These are phyloP conservation scores for Tubosaeta sp. DNA, from an alignment of 768 basidiomycete species.

Conservation along the genomic window DNA sequence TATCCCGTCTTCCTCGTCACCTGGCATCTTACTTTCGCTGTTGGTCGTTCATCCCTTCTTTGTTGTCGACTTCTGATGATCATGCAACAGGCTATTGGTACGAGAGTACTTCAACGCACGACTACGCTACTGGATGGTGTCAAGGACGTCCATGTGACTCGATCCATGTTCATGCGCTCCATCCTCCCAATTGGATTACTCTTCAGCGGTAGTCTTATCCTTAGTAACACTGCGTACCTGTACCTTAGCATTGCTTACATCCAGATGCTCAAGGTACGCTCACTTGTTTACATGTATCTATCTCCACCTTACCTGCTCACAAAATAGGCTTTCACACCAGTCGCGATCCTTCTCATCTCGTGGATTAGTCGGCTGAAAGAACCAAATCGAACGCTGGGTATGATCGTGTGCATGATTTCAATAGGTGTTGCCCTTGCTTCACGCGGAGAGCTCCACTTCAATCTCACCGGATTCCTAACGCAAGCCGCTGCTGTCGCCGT, in stretches of 20 bases:
- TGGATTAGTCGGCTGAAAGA: slow-evolving; percentile 88
- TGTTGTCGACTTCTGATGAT: background rate
- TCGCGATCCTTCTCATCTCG: slow-evolving; percentile 89
- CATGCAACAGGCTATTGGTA: slow-evolving; percentile 63
- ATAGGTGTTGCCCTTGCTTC: slow-evolving; percentile 86
- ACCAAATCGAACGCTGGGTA: slow-evolving; percentile 70
- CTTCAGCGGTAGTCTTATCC: slow-evolving; percentile 87
- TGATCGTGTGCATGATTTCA: slow-evolving; percentile 91
- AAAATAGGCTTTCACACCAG: slow-evolving; percentile 79
- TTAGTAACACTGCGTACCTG: slow-evolving; percentile 91
- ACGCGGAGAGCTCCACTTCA: slow-evolving; percentile 83
- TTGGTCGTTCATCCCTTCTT: slow-evolving; percentile 27
- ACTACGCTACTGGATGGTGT: slow-evolving; percentile 75
- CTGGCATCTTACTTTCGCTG: slow-evolving; percentile 73
- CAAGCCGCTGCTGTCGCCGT: slow-evolving; percentile 86
- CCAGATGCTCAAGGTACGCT: slow-evolving; percentile 86
- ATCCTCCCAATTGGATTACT: slow-evolving; percentile 93
- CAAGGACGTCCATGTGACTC: slow-evolving; percentile 76
- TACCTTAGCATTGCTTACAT: slow-evolving; percentile 92
- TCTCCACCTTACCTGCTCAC: background rate
- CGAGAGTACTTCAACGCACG: slow-evolving; percentile 77
- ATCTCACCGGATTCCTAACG: slow-evolving; percentile 80
- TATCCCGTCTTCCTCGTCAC: slow-evolving; percentile 93
- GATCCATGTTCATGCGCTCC: slow-evolving; percentile 71
- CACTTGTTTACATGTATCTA: background rate